phyloP scores from a whole-genome alignment of 495 filamentous ascomycete species.

The Umbilicaria muhlenbergii region DNA sequence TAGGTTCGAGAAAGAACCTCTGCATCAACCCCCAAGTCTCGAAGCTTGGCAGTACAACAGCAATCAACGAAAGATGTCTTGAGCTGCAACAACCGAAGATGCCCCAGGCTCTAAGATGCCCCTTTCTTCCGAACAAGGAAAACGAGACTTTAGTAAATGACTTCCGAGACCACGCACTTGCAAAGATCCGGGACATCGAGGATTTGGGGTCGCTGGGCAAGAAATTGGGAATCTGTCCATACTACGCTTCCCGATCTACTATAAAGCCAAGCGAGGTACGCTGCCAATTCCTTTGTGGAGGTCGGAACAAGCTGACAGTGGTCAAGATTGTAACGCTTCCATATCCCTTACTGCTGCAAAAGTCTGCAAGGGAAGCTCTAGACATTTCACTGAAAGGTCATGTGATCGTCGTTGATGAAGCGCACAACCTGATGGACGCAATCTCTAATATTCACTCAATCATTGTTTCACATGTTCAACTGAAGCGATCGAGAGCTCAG shows the following conservation, averaged over 20 bases:
- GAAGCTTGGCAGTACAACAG: constrained; percentile 52
- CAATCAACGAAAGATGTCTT: constrained; percentile 91
- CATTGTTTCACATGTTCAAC: constrained; percentile 52
- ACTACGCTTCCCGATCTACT: constrained; percentile 77
- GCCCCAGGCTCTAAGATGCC: constrained; percentile 52
- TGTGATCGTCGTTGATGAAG: constrained; percentile 88
- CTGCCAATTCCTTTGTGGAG: not conserved
- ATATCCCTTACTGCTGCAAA: constrained; percentile 81
- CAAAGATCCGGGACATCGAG: constrained; percentile 83
- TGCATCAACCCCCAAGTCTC: constrained; percentile 81
- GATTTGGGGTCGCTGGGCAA: constrained; percentile 69
- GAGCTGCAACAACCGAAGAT: constrained; percentile 70
- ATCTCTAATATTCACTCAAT: constrained; percentile 78
- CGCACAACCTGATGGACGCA: constrained; percentile 94
- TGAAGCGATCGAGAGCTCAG: constrained; percentile 55
- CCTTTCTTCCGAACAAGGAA: constrained; percentile 63
- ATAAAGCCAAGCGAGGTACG: constrained; percentile 65
- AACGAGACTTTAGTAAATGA: constrained; percentile 54
- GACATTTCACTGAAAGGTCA: constrained; percentile 74
- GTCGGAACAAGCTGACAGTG: not conserved
- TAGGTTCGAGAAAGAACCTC: constrained; percentile 83
- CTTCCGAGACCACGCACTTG: constrained; percentile 79
- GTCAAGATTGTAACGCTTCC: constrained; percentile 76
- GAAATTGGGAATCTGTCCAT: constrained; percentile 74
- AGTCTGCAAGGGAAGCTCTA: constrained; percentile 76